Base-by-base conservation (phyloP, 495 filamentous ascomycete genomes). In the Glutinoglossum americanum region DNA sequence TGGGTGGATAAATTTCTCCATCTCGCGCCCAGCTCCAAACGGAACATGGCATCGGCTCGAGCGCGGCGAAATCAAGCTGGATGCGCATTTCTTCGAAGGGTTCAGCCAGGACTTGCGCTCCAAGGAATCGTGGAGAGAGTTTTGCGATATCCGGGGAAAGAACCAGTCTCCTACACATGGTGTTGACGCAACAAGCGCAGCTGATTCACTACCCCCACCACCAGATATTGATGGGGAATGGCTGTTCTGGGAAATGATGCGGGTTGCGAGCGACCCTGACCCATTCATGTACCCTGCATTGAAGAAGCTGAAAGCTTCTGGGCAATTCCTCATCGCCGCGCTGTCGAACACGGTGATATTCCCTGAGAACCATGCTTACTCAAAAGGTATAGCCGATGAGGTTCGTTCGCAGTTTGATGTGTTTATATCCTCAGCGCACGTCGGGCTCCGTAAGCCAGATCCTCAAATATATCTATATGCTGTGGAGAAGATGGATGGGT, bases 191-290 rank as follows among this genome's bases (percentile, higher is more conserved):
- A 33, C 25, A 45, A 23, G 37, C 25, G 19, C 54, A 39, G 32
- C 8, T 26, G 2, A 11, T 15, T 15, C 54, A 17, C 56, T 76
- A 4, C 84, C 84, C 8, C 79, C 83, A 4, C 60, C 86, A 9
- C 90, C 89, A 0, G 64, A 72, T 1, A 73, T 98, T 35, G 84
- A 96, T 65, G 87, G 80, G 5, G 81, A 89, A 64, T 76, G 68
- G 65, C 73, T 98, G 10, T 95, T 97, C 75, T 85, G 82, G 79
- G 79, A 81, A 59, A 97, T 98, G 92, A 96, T 98, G 89, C 68
- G 73, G 8, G 66, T 76, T 35, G 80, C 84, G 0, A 73, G 81
- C 0, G 68, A 70, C 0, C 81, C 84, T 7, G 90, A 98, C 66
- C 86, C 85, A 32, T 83, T 80, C 70, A 89, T 98, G 81, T 84